Evolutionary conservation across 2,329 filamentous ascomycete species (phyloP), one percentile per base, ranked within the genome.

Genomic region (Fusarium proliferatum): DNA sequence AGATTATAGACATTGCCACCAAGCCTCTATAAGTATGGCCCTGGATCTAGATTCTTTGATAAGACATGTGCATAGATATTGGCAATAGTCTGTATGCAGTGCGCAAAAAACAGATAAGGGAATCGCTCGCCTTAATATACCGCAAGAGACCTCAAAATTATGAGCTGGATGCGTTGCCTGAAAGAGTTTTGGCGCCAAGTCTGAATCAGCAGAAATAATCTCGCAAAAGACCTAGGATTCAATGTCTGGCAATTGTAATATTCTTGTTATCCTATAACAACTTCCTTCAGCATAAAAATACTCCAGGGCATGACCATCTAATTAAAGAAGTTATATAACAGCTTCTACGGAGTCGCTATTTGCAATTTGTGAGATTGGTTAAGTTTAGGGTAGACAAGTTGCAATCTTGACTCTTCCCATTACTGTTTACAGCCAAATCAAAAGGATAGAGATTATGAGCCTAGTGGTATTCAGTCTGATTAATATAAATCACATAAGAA

Each of bases 381-480:
- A 11, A 12, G 28, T 6, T 23, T 3, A 51, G 28, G 21, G 15
- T 23, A 23, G 1, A 0, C 6, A 3, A 12, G 10, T 49, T 23
- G 6, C 4, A 3, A 8, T 10, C 15, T 15, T 1, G 11, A 9
- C 6, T 30, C 26, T 30, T 21, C 30, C 28, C 9, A 16, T 3
- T 3, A 17, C 12, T 6, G 0, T 3, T 5, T 9, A 13, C 13
- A 28, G 23, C 12, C 1, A 15, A 9, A 9, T 39, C 11, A 21
- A 39, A 34, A 34, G 33, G 30, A 4, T 12, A 33, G 30, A 33
- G 28, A 30, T 30, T 4, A 30, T 10, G 2, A 45, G 1, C 11
- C 2, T 9, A 13, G 0, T 26, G 0, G 10, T 9, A 6, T 3
- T 11, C 4, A 28, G 8, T 28, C 5, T 10, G 2, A 6, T n/a